Base-by-base conservation (phyloP, 1,284 basidiomycete genomes). In the Ustilago loliicola region DNA sequence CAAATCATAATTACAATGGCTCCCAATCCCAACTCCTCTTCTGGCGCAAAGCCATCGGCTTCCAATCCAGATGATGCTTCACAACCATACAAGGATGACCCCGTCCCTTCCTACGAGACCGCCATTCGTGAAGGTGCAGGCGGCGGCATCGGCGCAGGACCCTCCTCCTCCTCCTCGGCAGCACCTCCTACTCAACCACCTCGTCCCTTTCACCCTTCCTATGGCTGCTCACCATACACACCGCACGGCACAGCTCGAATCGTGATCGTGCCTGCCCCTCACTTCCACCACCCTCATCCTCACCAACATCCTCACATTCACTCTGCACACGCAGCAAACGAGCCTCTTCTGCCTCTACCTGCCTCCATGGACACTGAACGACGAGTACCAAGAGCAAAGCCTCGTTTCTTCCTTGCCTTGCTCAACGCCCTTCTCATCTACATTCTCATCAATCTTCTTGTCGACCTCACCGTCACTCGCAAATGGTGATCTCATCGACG, bases 81-180 rank as follows among this genome's bases (percentile, higher is more conserved):
- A 15, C 55, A 54, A 32, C 61, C 52, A 19, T 42, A 62, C 50
- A 21, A 36, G 0, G 77, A 79, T 47, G 77, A 79, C 11, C 65
- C 77, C 25, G 77, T 72, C 19, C 77, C 77, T 11, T 69, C 72
- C n/a, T 79, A 79, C 63, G 72, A 79, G 34, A 79, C 72, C 2
- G 72, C 77, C 10, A 36, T 79, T 21, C 65, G 40, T 4, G 30
- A 75, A 62, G 77, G 77, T 30, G 72, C 72, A 11, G 72, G 59
- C 3, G 57, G 72, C 10, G 61, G 71, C 15, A 45, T 66, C 27
- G 61, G 47, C 8, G 62, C 70, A 19, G 62, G 55, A 17, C 61
- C 75, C 23, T 70, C 67, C 30, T 29, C 75, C 29, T 70, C 67
- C 23, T 34, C 51, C 13, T 29, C 51, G 40, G 36, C 13, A 19